Conservation (phyloP, 192 early-diverging fungal genomes). For the Jimgerdemannia flammicorona region DNA sequence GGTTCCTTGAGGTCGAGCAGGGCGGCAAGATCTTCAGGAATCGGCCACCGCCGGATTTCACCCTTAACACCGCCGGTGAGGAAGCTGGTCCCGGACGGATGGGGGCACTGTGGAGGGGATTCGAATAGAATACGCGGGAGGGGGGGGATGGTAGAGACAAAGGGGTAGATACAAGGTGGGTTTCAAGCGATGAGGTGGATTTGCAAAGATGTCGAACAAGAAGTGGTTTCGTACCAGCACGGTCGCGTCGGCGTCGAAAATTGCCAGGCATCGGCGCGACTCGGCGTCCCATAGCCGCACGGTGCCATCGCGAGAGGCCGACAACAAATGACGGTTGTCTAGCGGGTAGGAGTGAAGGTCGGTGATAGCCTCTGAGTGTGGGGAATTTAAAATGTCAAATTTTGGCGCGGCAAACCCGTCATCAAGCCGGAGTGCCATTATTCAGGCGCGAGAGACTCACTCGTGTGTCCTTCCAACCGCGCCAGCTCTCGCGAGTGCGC, state of each 20-base stretch:
- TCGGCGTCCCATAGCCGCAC: constrained; percentile 78
- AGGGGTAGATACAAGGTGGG: too few species aligned
- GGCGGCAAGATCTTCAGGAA: constrained; percentile 34
- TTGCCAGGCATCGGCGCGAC: constrained; percentile 51
- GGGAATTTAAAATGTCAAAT: not conserved
- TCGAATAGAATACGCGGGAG: too few species aligned
- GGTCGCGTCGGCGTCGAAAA: constrained; percentile 56
- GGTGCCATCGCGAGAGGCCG: constrained; percentile 67
- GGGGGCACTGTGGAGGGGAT: constrained; percentile 37
- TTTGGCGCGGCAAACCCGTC: not conserved
- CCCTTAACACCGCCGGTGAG: constrained; percentile 48
- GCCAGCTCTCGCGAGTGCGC: constrained; percentile 64
- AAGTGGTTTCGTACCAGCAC: constrained; percentile 43
- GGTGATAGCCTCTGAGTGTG: constrained; percentile 44
- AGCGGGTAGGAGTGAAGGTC: constrained; percentile 73
- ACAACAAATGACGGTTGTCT: constrained; percentile 60
- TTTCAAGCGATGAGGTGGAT: too few species aligned
- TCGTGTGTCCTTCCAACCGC: constrained; percentile 56
- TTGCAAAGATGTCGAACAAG: too few species aligned
- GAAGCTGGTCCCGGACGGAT: constrained; percentile 58
- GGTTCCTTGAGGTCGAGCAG: constrained; percentile 22
- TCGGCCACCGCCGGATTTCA: constrained; percentile 48
- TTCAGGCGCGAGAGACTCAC: constrained; percentile 24
- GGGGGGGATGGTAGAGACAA: too few species aligned
- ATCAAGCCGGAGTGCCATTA: not conserved